phyloP scores from a whole-genome alignment of 257 asterid genomes.

The Penstemon barbatus region DNA sequence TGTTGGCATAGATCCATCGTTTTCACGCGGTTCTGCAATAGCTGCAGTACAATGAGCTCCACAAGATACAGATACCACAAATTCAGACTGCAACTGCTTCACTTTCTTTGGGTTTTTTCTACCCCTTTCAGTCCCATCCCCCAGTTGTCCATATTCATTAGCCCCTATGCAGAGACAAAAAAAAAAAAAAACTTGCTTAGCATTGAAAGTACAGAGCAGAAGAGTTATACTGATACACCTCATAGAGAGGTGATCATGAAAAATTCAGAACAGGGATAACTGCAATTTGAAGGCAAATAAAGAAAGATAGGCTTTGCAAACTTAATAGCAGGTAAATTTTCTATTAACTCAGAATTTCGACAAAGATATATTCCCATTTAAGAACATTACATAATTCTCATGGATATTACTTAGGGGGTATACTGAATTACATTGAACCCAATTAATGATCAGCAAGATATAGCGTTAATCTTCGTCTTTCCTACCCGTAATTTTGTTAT shows the following conservation, averaged over 20 bases:
- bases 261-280: not conserved
- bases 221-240: not conserved
- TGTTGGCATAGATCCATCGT: slow-evolving; percentile 69
- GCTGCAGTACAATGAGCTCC: slow-evolving; percentile 97
- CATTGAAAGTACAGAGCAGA: not conserved
- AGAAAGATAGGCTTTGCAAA: too few relatives aligned
- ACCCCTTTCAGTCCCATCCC: slow-evolving; percentile 83
- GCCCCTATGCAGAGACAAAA: slow-evolving; percentile 57
- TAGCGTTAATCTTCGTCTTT: not conserved
- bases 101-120: slow-evolving; percentile 80
- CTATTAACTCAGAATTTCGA: too few relatives aligned
- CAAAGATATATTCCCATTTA: not conserved
- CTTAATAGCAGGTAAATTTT: too few relatives aligned
- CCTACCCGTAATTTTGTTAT: not conserved
- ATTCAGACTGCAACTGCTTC: slow-evolving; percentile 69
- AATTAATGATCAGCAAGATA: not conserved
- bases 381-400: not conserved
- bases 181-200: not conserved
- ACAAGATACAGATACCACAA: slow-evolving; percentile 78
- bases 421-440: slow-evolving; percentile 5
- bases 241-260: not conserved
- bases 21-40: slow-evolving; percentile 81
- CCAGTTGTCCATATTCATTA: slow-evolving; percentile 95
- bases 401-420: not conserved
- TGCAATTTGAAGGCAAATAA: too few relatives aligned